These are phyloP conservation scores for Serendipita sp. DNA, from an alignment of 768 basidiomycete species.

Conservation along the genomic window DNA sequence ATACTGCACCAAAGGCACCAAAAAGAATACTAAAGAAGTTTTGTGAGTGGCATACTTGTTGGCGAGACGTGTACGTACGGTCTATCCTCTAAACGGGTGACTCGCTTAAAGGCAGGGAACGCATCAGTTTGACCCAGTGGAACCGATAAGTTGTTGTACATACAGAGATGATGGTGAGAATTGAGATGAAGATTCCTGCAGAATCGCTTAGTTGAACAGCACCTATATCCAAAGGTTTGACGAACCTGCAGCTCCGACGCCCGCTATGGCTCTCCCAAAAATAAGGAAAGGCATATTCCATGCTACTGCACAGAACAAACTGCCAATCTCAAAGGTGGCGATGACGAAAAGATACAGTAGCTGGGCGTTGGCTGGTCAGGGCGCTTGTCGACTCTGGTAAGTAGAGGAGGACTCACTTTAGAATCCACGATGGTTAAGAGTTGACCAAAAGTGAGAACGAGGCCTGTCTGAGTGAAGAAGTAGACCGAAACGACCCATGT, in stretches of 20 bases:
- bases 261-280: constrained; percentile 31
- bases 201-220: constrained; percentile 3
- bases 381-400: not conserved
- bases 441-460: constrained; percentile 20
- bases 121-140: not conserved
- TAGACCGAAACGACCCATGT: constrained; percentile 17
- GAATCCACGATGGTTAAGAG: constrained; percentile 19
- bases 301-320: constrained; percentile 16
- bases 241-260: constrained; percentile 25
- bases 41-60: not conserved
- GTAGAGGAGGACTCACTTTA: constrained; percentile 12
- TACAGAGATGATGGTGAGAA: constrained; percentile 14
- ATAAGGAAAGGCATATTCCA: constrained; percentile 20
- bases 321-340: constrained; percentile 29
- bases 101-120: constrained; percentile 5
- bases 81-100: constrained; percentile 19
- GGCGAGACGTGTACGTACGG: constrained; percentile 8
- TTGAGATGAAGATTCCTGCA: constrained; percentile 17
- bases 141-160: too few relatives aligned
- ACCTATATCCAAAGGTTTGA: constrained; percentile 13
- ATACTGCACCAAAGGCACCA: constrained; percentile 26
- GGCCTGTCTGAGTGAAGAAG: constrained; percentile 18
- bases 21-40: constrained; percentile 17
- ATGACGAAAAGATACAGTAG: constrained; percentile 10
- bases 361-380: not conserved